Base-by-base conservation (phyloP, 2,329 filamentous ascomycete species). In the Penicillium sp. region DNA sequence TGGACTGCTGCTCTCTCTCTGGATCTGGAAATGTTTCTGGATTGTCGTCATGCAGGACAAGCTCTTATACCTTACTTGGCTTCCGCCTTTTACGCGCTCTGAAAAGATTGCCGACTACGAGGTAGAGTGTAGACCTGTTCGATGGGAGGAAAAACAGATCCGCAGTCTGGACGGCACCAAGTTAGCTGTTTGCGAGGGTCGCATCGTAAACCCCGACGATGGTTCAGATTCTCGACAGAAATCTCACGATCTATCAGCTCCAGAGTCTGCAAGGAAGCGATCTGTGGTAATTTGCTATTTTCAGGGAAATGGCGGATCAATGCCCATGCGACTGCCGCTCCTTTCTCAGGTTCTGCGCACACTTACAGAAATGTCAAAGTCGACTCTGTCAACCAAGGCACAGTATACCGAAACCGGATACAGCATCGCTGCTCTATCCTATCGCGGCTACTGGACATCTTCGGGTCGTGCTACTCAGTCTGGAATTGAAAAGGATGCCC, bases 371-470 rank as follows among this genome's bases (percentile, higher is more conserved):
- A 47, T 49, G 3, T 40, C 55, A 4, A 45, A 39, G 5, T n/a
- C 32, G 1, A 32, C 29, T 10, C 15, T 42, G 6, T 7, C 35
- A 3, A 3, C 44, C 28, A 4, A 27, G 20, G 38, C 23, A 12
- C 38, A 25, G 12, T 10, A 40, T n/a, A 15, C 6, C 13, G 27
- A 48, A 0, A 47, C 53, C 7, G 41, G 53, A n/a, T 65, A 73
- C 66, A 70, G 69, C 1, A 52, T 81, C 3, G 67, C 76, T 1
- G 76, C 75, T 4, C 59, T 81, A 6, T 81, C 78, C 5, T 81
- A 89, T 64, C 81, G 87, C 38, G 86, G 87, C 9, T 92, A 86
- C 65, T 92, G 88, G 88, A 89, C 78, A 9, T 91, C 87, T 1
- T 77, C 80, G 28, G 88, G 89, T 15, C 77, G 83, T 3, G 81